Percentiles rank a stretch among this genome's conserved stretches.
Evolutionary conservation across 23 red algal genomes (phyloP).

Genomic region (Cyanidiococcus yangmingshanensis): DNA sequence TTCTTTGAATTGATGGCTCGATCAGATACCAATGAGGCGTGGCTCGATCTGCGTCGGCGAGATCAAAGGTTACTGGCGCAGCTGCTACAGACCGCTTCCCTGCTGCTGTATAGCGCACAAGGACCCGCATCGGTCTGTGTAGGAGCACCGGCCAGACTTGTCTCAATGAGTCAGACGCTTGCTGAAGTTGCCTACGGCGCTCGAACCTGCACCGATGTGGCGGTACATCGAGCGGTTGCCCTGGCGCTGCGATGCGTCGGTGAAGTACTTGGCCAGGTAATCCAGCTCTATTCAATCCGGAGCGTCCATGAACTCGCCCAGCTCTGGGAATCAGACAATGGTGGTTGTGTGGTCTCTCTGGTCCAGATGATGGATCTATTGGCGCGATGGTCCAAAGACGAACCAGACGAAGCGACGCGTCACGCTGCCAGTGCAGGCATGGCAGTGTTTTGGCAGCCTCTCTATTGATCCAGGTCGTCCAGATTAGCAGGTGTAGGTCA

Average conservation of each 20-base stretch:
- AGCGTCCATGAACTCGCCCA: background rate
- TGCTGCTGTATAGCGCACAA: conserved; percentile 1
- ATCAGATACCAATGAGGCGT: background rate
- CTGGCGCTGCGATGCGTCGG: background rate
- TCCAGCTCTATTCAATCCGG: background rate
- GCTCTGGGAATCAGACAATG: background rate
- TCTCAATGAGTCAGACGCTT: background rate
- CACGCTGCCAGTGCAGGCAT: too few species aligned
- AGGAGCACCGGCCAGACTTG: background rate
- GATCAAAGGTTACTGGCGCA: background rate
- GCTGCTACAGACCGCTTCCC: background rate
- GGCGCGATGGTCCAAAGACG: background rate
- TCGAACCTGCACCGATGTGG: background rate
- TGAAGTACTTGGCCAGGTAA: background rate
- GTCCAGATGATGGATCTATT: background rate
- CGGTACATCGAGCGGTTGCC: background rate
- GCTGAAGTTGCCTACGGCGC: background rate
- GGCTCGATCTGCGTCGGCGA: conserved; percentile 5
- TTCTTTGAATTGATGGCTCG: background rate
- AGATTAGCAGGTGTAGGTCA: too few species aligned
- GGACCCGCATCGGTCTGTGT: background rate
- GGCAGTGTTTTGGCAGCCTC: too few species aligned
- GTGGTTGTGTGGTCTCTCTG: background rate
- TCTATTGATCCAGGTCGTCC: too few species aligned
- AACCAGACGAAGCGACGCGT: background rate